Percentiles rank a stretch among this genome's conserved stretches.
Conservation (phyloP, 345 rosid species). For the Gossypium stocksii region DNA sequence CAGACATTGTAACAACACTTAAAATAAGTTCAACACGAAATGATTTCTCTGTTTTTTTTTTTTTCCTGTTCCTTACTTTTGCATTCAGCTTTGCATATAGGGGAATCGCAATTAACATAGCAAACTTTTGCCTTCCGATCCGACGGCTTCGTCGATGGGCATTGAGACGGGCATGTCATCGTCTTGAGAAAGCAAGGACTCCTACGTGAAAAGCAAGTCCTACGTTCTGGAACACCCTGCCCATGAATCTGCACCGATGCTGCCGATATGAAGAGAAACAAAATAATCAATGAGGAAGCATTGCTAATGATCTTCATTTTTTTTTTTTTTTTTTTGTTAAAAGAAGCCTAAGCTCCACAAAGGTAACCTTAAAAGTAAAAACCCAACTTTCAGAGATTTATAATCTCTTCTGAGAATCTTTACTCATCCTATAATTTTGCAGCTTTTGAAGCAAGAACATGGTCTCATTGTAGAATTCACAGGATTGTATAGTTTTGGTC, state of each 20-base stretch:
- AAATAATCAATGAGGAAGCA: not conserved
- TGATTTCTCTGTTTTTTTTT: too few species aligned
- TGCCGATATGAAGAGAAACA: constrained; percentile 12
- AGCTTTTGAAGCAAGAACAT: constrained; percentile 9
- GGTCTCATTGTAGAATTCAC: not conserved
- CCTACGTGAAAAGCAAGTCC: constrained; percentile 21
- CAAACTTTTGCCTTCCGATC: constrained; percentile 34
- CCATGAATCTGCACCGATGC: constrained; percentile 21
- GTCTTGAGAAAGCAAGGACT: constrained; percentile 32
- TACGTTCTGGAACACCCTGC: not conserved
- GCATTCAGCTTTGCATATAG: constrained; percentile 34
- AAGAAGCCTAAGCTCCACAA: not conserved
- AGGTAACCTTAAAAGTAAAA: not conserved
- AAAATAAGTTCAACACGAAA: not conserved
- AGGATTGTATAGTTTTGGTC: not conserved
- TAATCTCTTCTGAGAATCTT: constrained; percentile 2
- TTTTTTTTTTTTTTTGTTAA: not conserved
- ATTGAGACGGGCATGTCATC: constrained; percentile 33
- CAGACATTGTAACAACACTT: not conserved
- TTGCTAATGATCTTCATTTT: constrained; percentile 12
- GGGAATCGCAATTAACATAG: constrained; percentile 29
- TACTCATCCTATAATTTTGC: constrained; percentile 7
- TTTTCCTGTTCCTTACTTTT: constrained; percentile 22
- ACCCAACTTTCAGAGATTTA: not conserved
- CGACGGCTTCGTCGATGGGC: constrained; percentile 29